Evolutionary conservation across 202 grass and related monocot genomes (phyloP).

Genomic region (Elaeis oleifera): DNA sequence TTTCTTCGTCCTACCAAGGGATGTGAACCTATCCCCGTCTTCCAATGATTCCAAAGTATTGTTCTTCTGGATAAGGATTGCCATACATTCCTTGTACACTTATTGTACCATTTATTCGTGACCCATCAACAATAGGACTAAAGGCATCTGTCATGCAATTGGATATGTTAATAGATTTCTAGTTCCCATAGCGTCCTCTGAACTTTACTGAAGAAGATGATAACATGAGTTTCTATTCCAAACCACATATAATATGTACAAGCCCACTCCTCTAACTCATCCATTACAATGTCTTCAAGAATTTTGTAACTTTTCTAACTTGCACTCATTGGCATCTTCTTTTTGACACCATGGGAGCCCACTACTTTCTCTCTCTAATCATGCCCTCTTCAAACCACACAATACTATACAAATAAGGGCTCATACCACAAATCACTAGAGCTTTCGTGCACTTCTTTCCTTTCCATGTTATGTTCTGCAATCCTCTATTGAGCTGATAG

Average conservation of each 20-base stretch:
- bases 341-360: not conserved
- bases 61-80: slow-evolving; percentile 9
- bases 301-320: not conserved
- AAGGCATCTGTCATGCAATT: not conserved
- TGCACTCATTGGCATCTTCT: too few relatives aligned
- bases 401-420: too few relatives aligned
- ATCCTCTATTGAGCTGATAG: not conserved
- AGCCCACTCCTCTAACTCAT: not conserved
- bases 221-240: not conserved
- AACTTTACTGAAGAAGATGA: not conserved
- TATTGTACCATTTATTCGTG: not conserved
- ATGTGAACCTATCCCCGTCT: not conserved
- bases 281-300: not conserved
- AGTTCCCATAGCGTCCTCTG: not conserved
- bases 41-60: not conserved
- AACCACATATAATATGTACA: slow-evolving; percentile 3
- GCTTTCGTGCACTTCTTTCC: too few relatives aligned
- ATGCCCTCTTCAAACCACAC: too few relatives aligned
- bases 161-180: not conserved
- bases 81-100: not conserved
- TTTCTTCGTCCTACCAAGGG: not conserved
- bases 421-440: too few relatives aligned
- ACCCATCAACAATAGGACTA: not conserved
- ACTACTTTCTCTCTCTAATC: not conserved
- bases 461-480: too few relatives aligned